Evolutionary conservation across 2,329 filamentous ascomycete genomes (phyloP).

Genomic region (Chalaropsis thielavioides): DNA sequence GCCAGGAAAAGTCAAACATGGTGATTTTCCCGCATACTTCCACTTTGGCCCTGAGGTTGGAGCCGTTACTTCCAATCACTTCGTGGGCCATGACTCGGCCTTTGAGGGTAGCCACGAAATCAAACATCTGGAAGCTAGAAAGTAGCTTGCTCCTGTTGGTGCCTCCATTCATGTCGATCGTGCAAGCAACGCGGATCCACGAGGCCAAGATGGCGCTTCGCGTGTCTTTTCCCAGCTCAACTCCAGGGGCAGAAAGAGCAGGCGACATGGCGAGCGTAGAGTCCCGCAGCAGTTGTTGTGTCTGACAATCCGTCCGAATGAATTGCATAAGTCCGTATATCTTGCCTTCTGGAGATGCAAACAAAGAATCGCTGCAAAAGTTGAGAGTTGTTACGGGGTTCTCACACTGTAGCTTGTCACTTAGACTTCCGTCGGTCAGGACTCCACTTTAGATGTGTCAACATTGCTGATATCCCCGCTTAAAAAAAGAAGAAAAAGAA

Average conservation of each 20-base stretch:
- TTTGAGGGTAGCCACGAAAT: conserved; percentile 10
- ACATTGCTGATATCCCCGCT: neutral
- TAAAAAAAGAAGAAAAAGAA: neutral
- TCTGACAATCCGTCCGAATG: conserved; percentile 12
- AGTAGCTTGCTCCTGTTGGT: neutral
- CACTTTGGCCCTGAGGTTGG: conserved; percentile 14
- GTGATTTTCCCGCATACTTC: conserved; percentile 13
- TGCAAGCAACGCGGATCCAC: conserved; percentile 10
- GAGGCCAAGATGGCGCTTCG: conserved; percentile 12
- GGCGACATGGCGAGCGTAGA: neutral
- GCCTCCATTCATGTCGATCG: conserved; percentile 8
- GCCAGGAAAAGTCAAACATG: conserved; percentile 12
- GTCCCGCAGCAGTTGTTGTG: conserved; percentile 4
- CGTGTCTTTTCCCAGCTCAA: conserved; percentile 14
- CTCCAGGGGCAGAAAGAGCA: conserved; percentile 2
- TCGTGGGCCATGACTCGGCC: conserved; percentile 9
- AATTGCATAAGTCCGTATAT: conserved; percentile 9
- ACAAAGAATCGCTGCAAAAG: conserved; percentile 13
- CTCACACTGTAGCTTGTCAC: neutral
- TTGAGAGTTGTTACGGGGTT: neutral
- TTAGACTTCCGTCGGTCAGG: neutral
- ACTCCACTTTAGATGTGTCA: neutral
- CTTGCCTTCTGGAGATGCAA: neutral
- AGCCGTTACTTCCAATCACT: conserved; percentile 6
- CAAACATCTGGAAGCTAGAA: neutral